These are phyloP conservation scores for Globisporangium nodosum DNA, from an alignment of 352 stramenopile species.

Conservation along the genomic window DNA sequence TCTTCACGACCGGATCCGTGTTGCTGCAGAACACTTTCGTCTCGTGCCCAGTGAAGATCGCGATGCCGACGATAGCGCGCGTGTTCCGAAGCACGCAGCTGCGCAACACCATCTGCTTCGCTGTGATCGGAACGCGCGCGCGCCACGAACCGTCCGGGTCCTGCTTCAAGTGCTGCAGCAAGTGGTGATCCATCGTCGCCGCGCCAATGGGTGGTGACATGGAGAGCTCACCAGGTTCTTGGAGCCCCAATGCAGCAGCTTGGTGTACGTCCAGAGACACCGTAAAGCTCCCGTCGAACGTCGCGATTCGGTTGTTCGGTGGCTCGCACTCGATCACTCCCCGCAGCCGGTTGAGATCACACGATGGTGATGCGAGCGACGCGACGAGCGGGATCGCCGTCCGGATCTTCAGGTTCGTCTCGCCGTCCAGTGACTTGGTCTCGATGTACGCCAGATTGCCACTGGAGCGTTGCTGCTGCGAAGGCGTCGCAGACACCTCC, in stretches of 20 bases:
- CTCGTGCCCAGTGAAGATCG: slow-evolving; percentile 88
- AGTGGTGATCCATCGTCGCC: slow-evolving; percentile 4
- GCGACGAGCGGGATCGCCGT: slow-evolving; percentile 57
- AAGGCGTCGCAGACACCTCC: background rate
- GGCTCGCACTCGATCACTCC: slow-evolving; percentile 66
- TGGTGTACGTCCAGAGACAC: slow-evolving; percentile 27
- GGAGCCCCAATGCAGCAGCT: slow-evolving; percentile 31
- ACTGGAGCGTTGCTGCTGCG: slow-evolving; percentile 12
- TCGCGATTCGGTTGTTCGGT: slow-evolving; percentile 82
- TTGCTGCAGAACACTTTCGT: slow-evolving; percentile 85
- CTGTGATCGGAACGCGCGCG: slow-evolving; percentile 56
- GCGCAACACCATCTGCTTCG: slow-evolving; percentile 88
- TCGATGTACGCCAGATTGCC: slow-evolving; percentile 74
- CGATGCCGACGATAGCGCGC: slow-evolving; percentile 67
- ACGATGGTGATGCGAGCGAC: slow-evolving; percentile 19
- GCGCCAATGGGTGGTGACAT: background rate
- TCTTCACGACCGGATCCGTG: slow-evolving; percentile 70
- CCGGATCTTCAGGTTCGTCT: slow-evolving; percentile 84
- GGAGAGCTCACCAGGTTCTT: background rate
- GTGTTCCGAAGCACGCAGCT: slow-evolving; percentile 89
- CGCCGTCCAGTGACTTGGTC: slow-evolving; percentile 80
- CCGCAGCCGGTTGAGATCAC: slow-evolving; percentile 36
- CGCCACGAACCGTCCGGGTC: slow-evolving; percentile 27
- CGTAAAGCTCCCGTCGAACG: slow-evolving; percentile 74
- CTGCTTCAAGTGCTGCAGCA: slow-evolving; percentile 20